Base-by-base conservation (phyloP, 306 rosid genomes). In the Dalbergia oliveri region DNA sequence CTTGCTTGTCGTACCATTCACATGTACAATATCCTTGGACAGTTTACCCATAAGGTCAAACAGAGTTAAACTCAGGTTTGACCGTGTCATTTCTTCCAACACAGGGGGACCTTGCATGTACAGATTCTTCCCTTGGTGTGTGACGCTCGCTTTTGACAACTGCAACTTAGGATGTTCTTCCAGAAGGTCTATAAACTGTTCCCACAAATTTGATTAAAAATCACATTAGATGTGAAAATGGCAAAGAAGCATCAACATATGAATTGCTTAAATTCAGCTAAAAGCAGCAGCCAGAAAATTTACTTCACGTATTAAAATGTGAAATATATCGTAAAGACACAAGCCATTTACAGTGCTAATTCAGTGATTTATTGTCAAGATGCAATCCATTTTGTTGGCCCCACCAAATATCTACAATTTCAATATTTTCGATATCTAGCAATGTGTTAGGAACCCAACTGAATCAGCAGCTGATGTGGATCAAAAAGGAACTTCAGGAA, bases 31-130 rank as follows among this genome's bases (percentile, higher is more conserved):
- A 59, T 90, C 95, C 83, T 85, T 91, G 15, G 89, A 71, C 43
- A 86, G 65, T 83, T 95, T 89, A 50, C 90, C 98, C 90, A 95
- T 91, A 75, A 91, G 85, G 8, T 93, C 88, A 72, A 88, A 95
- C 76, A 95, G 90, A 60, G 89, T 54, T 35, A 78, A 33, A 68
- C 84, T 75, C 79, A 95, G 85, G 87, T 95, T 95, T 31, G 98
- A 89, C 83, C 97, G 78, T 66, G 99, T 95, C 99, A 95, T 91
- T 88, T 95, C 98, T 83, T 95, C 99, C 86, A 95, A 87, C 8
- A 93, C 89, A 4, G 97, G 97, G 16, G 98, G 99, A 6, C 98
- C 98, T 84, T 95, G 98, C 98, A 95, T 93, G 89, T 91, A 93
- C 11, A 93, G 83, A 84, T 87, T 95, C 90, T 88, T 91, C 75